Base-by-base conservation (phyloP, 148 eudicot species). In the Fagopyrum homotropicum region DNA sequence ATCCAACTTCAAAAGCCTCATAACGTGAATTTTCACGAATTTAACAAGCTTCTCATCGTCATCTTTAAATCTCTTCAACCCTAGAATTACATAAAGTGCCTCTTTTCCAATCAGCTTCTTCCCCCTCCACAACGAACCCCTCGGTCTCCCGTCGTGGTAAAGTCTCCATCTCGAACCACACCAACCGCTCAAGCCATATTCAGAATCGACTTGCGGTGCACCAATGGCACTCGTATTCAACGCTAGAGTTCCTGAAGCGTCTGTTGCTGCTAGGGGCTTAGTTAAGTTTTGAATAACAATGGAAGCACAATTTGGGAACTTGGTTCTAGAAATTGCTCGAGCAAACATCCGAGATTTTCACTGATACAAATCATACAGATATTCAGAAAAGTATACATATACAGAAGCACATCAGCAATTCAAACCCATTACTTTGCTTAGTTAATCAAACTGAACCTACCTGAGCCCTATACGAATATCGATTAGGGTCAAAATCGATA, bases 61-160 rank as follows among this genome's bases (percentile, higher is more conserved):
- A 59, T 88, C 83, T 72, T 87, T 94, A 74, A 88, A 83, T 75
- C 97, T 84, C 76, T 90, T 94, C 69, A 90, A 74, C 4, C 98
- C 93, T 76, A 70, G 50, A 5, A 91, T 86, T 0, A 87, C 97
- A 79, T 83, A 87, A 5, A 94, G 84, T 0, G 98, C 98, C 78
- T 93, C 98, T 79, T 93, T 94, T 0, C 98, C 98, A 35, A 94
- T 86, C 81, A 88, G 61, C 71, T 94, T 94, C 85, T 90, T 94
- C 51, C 96, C 89, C 78, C 91, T 87, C 97, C 97, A 94, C 17
- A 94, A 86, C 1, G 98, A 78, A 2, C 98, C 98, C 83, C 97
- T 87, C 12, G 97, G 98, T 63, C 97, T 91, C 14, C 98, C 98
- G 63, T 94, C 98, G 60, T 90, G 96, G 76, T 83, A 89, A 17